A percentile compares a stretch with the other conserved stretches of the same genome.
phyloP scores from a whole-genome alignment of 73 alveolate genomes.

The Effrenium voratum region DNA sequence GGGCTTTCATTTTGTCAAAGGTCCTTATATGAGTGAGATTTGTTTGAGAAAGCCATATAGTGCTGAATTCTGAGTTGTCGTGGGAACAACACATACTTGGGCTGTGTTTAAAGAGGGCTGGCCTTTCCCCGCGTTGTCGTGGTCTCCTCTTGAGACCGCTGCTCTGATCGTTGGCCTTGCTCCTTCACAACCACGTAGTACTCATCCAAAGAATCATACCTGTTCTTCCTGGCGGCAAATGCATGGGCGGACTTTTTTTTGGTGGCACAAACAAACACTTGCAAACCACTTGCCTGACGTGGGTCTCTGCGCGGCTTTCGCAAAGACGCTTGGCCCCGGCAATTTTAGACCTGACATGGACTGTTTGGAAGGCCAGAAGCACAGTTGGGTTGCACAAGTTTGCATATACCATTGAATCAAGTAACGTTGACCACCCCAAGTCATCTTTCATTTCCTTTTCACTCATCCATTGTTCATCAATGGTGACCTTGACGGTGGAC shows the following conservation, averaged over 20 bases:
- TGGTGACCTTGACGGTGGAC: neutral
- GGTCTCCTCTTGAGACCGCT: neutral
- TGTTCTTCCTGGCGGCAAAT: neutral
- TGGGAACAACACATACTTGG: neutral
- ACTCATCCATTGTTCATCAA: constrained; percentile 11
- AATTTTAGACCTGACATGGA: neutral
- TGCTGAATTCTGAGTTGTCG: neutral
- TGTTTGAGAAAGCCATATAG: neutral
- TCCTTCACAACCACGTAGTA: neutral
- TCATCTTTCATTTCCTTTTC: neutral
- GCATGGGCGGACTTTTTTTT: neutral
- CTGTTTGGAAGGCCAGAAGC: neutral
- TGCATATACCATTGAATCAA: neutral
- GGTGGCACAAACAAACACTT: neutral
- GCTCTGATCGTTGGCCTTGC: neutral
- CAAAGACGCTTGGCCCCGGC: neutral
- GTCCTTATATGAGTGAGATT: neutral
- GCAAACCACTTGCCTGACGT: neutral
- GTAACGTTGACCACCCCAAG: neutral
- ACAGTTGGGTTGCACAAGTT: neutral
- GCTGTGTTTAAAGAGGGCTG: neutral
- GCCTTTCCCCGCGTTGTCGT: neutral
- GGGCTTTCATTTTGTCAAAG: too few species aligned
- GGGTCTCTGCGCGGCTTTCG: neutral
- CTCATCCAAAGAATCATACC: neutral